Evolutionary conservation across 2,329 filamentous ascomycete species (phyloP).

Genomic region (Sclerotiophoma versabilis): DNA sequence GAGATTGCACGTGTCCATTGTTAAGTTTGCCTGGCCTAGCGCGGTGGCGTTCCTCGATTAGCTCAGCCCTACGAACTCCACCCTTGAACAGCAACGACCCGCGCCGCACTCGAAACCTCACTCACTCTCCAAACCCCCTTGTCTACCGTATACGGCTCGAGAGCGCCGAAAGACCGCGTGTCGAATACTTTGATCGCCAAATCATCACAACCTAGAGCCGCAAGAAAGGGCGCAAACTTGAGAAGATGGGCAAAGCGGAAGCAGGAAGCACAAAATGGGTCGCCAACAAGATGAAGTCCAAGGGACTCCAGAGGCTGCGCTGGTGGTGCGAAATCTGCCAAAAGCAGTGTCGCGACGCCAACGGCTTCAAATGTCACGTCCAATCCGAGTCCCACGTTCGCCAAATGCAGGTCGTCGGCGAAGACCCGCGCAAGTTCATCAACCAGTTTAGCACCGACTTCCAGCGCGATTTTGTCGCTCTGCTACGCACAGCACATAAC

Average conservation of each 20-base stretch:
- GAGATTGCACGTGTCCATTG: background rate
- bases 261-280: slow-evolving; percentile 90
- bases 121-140: background rate
- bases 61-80: slow-evolving; percentile 15
- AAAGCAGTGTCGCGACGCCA: slow-evolving; percentile 80
- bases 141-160: background rate
- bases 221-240: slow-evolving; percentile 8
- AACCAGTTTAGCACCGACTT: slow-evolving; percentile 85
- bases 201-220: background rate
- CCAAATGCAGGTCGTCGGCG: slow-evolving; percentile 86
- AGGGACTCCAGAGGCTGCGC: slow-evolving; percentile 69
- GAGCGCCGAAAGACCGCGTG: background rate
- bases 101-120: background rate
- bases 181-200: no score
- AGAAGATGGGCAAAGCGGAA: slow-evolving; percentile 85
- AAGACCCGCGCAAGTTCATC: slow-evolving; percentile 85
- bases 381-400: slow-evolving; percentile 86
- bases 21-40: background rate
- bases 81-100: background rate
- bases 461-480: slow-evolving; percentile 75
- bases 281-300: slow-evolving; percentile 85
- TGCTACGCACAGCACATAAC: slow-evolving; percentile 83
- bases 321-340: slow-evolving; percentile 91
- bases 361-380: slow-evolving; percentile 74
- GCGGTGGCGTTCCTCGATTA: slow-evolving; percentile 7